Conservation (phyloP, 176 grass and related monocot genomes). For the Ananas comosus region DNA sequence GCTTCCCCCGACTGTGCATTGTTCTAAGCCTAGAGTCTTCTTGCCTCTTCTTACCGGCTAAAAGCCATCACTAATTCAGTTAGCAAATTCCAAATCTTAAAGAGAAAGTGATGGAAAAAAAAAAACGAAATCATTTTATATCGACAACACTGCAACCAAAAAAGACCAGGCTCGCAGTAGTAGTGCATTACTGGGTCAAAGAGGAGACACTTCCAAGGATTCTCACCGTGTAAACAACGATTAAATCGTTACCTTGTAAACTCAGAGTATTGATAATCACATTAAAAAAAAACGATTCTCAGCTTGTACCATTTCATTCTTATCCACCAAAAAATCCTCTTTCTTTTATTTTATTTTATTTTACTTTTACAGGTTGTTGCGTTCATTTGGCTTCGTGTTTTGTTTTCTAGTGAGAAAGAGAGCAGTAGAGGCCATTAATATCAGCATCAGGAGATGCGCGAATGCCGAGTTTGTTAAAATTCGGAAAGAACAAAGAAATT, state of each 20-base stretch:
- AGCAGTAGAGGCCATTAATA: too few species aligned
- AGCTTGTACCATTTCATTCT: background rate
- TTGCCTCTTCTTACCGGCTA: too few species aligned
- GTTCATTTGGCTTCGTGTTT: background rate
- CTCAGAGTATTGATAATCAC: background rate
- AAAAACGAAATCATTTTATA: background rate
- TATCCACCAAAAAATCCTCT: background rate
- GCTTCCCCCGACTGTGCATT: too few species aligned
- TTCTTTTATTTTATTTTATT: background rate
- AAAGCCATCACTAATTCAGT: too few species aligned
- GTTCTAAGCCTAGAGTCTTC: too few species aligned
- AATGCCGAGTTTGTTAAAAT: too few species aligned
- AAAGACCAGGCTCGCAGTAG: background rate
- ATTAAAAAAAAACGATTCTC: too few species aligned
- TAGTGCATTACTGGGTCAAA: too few species aligned
- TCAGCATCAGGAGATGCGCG: too few species aligned
- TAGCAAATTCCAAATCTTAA: too few species aligned
- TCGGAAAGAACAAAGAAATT: too few species aligned
- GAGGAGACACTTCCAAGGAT: too few species aligned
- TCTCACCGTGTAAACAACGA: background rate
- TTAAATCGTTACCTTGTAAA: background rate
- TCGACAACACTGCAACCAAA: background rate
- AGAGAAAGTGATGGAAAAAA: background rate
- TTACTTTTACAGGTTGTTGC: background rate
- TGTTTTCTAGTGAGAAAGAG: background rate